A percentile compares a stretch with the other conserved stretches of the same genome.
Conservation (phyloP, 805 yeast genomes). For the Zygosaccharomyces kombuchaensis region DNA sequence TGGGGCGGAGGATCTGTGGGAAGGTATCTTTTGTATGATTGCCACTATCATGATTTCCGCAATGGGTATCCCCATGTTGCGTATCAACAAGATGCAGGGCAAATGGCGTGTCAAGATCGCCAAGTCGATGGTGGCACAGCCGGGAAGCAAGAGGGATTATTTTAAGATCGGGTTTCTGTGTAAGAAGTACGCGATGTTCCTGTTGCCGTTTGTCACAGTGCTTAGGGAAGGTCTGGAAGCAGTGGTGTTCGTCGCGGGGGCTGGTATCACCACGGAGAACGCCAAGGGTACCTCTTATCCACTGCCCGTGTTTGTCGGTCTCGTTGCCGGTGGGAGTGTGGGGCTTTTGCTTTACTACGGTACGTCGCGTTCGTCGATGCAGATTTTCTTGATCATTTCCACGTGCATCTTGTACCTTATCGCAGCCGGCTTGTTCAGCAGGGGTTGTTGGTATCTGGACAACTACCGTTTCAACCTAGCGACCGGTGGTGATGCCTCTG, state of each 20-base stretch:
- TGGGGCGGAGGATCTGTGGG: constrained; percentile 90
- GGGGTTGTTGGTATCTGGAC: constrained; percentile 90
- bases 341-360: constrained; percentile 75
- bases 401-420: constrained; percentile 86
- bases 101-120: constrained; percentile 97
- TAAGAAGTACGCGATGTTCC: constrained; percentile 80
- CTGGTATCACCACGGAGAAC: constrained; percentile 59
- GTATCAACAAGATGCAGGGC: constrained; percentile 92
- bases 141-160: constrained; percentile 46
- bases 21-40: constrained; percentile 87
- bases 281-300: constrained; percentile 76
- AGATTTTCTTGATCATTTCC: constrained; percentile 78
- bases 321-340: constrained; percentile 68
- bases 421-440: constrained; percentile 87
- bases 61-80: constrained; percentile 96
- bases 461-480: constrained; percentile 53
- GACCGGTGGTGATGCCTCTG: constrained; percentile 95
- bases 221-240: constrained; percentile 97
- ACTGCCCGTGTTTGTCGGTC: constrained; percentile 84
- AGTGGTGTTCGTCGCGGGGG: constrained; percentile 94
- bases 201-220: constrained; percentile 85
- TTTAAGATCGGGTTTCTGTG: constrained; percentile 52
- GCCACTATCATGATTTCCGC: constrained; percentile 84
- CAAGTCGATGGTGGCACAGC: constrained; percentile 63
- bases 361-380: constrained; percentile 80